Conservation (phyloP, 805 yeast species). For the Jamesozyma gamospora region DNA sequence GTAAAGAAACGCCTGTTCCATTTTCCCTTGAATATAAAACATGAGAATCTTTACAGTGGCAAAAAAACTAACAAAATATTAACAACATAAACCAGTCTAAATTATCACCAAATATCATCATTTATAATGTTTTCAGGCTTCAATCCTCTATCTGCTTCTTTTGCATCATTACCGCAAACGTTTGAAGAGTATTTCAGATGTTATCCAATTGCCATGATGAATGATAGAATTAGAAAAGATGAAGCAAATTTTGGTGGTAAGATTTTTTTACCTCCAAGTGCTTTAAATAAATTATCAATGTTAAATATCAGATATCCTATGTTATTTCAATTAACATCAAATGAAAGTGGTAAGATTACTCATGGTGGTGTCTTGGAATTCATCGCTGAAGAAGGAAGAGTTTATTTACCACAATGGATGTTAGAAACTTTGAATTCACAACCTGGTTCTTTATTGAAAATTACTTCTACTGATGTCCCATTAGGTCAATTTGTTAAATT, state of each 20-base stretch:
- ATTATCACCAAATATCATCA: not conserved
- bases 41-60: not conserved
- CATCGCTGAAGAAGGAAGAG: constrained; percentile 95
- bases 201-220: constrained; percentile 87
- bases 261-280: constrained; percentile 88
- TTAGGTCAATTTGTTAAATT: constrained; percentile 82
- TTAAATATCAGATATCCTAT: constrained; percentile 90
- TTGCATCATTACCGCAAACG: constrained; percentile 30
- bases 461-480: constrained; percentile 70
- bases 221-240: constrained; percentile 58
- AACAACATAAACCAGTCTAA: not conserved
- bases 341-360: constrained; percentile 48
- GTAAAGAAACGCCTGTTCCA: no score
- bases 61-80: not conserved
- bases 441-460: constrained; percentile 74
- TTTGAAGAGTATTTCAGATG: constrained; percentile 88
- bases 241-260: constrained; percentile 91
- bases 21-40: not conserved
- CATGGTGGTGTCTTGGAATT: constrained; percentile 95
- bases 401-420: constrained; percentile 95
- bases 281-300: constrained; percentile 80
- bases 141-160: constrained; percentile 15
- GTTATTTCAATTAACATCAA: constrained; percentile 75
- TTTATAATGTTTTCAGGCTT: constrained; percentile 32
- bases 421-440: constrained; percentile 60